Conservation (phyloP, 352 stramenopile genomes). For the Thalassiosira pacifica region DNA sequence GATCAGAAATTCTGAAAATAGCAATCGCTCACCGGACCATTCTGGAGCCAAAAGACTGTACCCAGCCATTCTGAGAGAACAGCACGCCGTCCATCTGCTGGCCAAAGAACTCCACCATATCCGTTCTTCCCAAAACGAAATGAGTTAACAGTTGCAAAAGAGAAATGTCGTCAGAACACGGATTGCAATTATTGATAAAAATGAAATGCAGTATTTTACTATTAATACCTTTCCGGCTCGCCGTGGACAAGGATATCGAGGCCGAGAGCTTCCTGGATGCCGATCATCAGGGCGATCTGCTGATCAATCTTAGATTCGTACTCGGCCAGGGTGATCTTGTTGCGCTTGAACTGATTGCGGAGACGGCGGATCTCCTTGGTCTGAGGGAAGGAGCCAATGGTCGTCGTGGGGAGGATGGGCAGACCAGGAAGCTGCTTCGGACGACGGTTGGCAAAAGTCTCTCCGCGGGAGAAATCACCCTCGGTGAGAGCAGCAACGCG, state of each 20-base stretch:
- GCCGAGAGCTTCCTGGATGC: slow-evolving; percentile 91
- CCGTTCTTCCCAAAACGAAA: slow-evolving; percentile 69
- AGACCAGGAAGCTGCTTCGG: slow-evolving; percentile 65
- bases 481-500: slow-evolving; percentile 85
- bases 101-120: slow-evolving; percentile 96
- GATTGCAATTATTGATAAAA: not conserved
- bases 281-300: slow-evolving; percentile 92
- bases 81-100: slow-evolving; percentile 93
- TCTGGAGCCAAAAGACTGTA: slow-evolving; percentile 93
- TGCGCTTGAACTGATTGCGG: slow-evolving; percentile 88
- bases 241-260: slow-evolving; percentile 94
- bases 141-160: not conserved
- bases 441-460: slow-evolving; percentile 87
- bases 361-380: slow-evolving; percentile 90
- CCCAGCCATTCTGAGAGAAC: slow-evolving; percentile 93
- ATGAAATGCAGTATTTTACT: not conserved
- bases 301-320: slow-evolving; percentile 92
- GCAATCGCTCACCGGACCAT: too few relatives aligned
- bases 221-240: slow-evolving; percentile 88
- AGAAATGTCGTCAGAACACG: not conserved
- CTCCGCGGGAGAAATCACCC: slow-evolving; percentile 89
- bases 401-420: slow-evolving; percentile 92
- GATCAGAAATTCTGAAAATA: too few relatives aligned
- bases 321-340: slow-evolving; percentile 87
- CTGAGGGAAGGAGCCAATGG: slow-evolving; percentile 95